Evolutionary conservation across 441 rosid species (phyloP).

Genomic region (Eruca vesicaria): DNA sequence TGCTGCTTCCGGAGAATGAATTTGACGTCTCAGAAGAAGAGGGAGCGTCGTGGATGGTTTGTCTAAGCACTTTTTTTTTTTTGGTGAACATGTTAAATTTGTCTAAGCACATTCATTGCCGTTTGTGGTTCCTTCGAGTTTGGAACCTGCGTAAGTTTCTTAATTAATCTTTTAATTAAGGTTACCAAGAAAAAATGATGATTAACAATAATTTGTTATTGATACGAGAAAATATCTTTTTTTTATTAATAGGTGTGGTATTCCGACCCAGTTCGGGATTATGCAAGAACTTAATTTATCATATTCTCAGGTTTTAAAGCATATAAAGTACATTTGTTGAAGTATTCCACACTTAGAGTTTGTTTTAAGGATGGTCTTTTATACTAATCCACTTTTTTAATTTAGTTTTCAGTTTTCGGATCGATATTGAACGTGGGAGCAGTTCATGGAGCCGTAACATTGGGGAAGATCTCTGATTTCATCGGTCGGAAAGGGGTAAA

Average conservation of each 20-base stretch:
- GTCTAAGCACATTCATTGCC: constrained; percentile 59
- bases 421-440: constrained; percentile 78
- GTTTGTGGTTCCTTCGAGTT: constrained; percentile 63
- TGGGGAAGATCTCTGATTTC: constrained; percentile 60
- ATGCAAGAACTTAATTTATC: constrained; percentile 52
- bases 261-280: constrained; percentile 54
- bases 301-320: constrained; percentile 37
- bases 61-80: too few relatives aligned
- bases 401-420: constrained; percentile 75
- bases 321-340: too few relatives aligned
- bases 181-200: neutral
- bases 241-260: constrained; percentile 50
- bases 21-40: constrained; percentile 28
- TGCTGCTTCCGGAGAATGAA: constrained; percentile 29
- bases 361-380: neutral
- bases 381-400: neutral
- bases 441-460: constrained; percentile 57
- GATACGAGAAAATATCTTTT: neutral
- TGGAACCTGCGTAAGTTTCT: constrained; percentile 53
- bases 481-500: constrained; percentile 63
- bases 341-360: neutral
- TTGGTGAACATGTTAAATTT: too few relatives aligned
- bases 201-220: neutral
- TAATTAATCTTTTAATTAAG: neutral
- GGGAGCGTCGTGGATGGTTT: constrained; percentile 47